Base-by-base conservation (phyloP, 106 monocot species). In the Gastrodia elata region DNA sequence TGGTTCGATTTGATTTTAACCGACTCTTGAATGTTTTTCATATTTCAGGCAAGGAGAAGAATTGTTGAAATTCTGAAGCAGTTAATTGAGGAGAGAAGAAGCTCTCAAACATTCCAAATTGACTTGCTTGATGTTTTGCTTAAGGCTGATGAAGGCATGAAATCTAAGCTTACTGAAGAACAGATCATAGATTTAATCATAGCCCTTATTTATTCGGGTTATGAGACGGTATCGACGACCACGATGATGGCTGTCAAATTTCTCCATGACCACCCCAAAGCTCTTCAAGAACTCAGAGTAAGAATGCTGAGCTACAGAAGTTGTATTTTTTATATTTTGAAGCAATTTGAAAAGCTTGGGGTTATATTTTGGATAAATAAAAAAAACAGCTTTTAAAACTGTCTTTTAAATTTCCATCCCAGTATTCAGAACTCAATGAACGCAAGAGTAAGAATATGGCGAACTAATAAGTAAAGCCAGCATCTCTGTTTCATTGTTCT, bases 221-320 rank as follows among this genome's bases (percentile, higher is more conserved):
- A 85, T 43, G 98, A 98, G 77, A 93, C 98, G 5, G 88, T 93
- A 37, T 98, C 98, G 0, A 93, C 88, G 4, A 93, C 93, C 70
- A 77, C 91, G 32, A 98, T 98, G 98, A 98, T 98, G 98, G 84
- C 83, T 64, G 75, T 98, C 74, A 93, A 93, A 68, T 98, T 91
- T 70, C 91, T 98, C 44, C 86, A 80, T 64, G 93, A 89, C 65
- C 82, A 98, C 34, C 93, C 98, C 4, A 88, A 40, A 74, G 98
- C 88, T 77, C 85, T 99, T 64, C 78, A 91, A 70, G 78, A 91
- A 81, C 81, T 99, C 44, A 83, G 91, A 81, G 98, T 99, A 87
- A 77, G 69, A 59, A 56, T 16, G 9, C 69, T 9, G 39, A 38
- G 68, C 28, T 30, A 33, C 61, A 0, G 61, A 32, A 61, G 27